Base-by-base conservation (phyloP, 2,329 filamentous ascomycete species). In the Amesomyces nigricolor region DNA sequence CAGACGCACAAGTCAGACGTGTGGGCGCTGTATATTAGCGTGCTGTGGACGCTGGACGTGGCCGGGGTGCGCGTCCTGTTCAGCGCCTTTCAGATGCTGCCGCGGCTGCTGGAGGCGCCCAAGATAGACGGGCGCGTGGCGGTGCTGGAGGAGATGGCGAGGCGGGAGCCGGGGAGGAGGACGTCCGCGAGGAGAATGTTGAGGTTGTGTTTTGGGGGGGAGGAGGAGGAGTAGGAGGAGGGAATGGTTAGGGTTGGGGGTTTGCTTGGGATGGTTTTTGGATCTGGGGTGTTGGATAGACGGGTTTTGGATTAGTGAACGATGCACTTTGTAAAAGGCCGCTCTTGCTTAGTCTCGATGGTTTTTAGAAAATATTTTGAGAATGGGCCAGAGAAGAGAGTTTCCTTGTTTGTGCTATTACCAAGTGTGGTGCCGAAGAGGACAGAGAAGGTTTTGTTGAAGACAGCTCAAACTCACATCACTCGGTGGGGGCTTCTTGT, bases 1-100 rank as follows among this genome's bases (percentile, higher is more conserved):
- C 47, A 50, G 50, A 45, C 49, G 39, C 54, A 57, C 45, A 57
- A 53, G 45, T 49, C 50, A 38, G 54, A 57, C 16, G 49, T 57
- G 32, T 57, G 54, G 54, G 54, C 54, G 49, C 44, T 50, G 45
- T 53, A 40, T 5, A 49, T 50, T 8, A 57, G 30, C n/a, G 16
- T 42, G n/a, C 17, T 57, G 39, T 57, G 45, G 37, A n/a, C n/a
- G 39, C 32, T 57, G 32, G 26, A 53, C 16, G 26, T 19, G 37
- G 4, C 11, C 9, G 11, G 10, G 13, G 1, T 47, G 10, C 44
- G 43, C 11, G 30, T 10, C 17, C 17, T 19, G 17, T 19, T 19
- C 17, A 19, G 17, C 17, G 17, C 17, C 17, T 19, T 19, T 19
- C 26, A 8, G 39, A 13, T 3, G 16, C 16, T 40, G 47, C 11